Evolutionary conservation across 2,329 filamentous ascomycete species (phyloP).

Genomic region (Helicocarpus griseus): DNA sequence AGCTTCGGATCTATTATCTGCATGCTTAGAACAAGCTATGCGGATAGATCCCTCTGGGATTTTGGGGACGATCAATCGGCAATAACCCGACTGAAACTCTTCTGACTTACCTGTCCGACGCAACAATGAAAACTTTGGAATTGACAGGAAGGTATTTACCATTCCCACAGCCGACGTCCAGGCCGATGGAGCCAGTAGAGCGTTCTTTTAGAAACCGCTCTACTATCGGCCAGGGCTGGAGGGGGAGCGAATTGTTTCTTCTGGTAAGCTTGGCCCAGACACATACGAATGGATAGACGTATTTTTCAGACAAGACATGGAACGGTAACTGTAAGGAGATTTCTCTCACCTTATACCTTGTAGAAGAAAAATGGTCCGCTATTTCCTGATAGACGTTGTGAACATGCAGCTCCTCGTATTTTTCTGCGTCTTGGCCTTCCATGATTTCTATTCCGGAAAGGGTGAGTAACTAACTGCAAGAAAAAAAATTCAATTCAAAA

Average conservation of each 20-base stretch:
- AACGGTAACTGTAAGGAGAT: neutral
- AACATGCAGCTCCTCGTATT: conserved; percentile 78
- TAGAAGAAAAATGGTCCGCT: conserved; percentile 40
- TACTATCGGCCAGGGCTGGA: conserved; percentile 81
- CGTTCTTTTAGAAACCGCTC: conserved; percentile 62
- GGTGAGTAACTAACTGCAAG: no score
- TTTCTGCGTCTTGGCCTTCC: conserved; percentile 14
- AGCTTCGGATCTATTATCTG: conserved; percentile 43
- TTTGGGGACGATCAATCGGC: neutral
- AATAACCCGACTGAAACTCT: neutral
- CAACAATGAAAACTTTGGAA: conserved; percentile 65
- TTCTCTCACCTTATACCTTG: conserved; percentile 48
- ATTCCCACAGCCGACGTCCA: conserved; percentile 93
- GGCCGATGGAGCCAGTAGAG: conserved; percentile 62
- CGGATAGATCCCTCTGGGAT: neutral
- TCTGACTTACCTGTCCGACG: conserved; percentile 63
- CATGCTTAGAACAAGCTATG: neutral
- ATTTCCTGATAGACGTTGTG: conserved; percentile 71
- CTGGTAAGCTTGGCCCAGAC: neutral
- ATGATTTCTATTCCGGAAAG: neutral
- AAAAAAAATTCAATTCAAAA: neutral
- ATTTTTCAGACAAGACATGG: conserved; percentile 5
- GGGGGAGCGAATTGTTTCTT: neutral
- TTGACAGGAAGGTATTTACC: conserved; percentile 89
- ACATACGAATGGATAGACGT: neutral